phyloP scores from a whole-genome alignment of 2,329 filamentous ascomycete species.

The Cladosporium phlei region DNA sequence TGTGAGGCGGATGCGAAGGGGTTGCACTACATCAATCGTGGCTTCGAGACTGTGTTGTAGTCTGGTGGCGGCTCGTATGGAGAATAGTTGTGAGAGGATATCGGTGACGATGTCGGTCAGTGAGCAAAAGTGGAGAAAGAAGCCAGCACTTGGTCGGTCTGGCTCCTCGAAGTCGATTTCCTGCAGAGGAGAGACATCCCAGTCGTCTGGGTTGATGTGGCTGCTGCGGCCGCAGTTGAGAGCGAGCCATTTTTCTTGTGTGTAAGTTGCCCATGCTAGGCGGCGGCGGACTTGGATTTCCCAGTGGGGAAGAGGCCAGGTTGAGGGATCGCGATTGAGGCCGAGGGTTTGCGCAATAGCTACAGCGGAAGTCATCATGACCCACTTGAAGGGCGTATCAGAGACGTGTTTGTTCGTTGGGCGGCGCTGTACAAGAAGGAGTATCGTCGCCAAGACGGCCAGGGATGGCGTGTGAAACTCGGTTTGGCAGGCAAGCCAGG shows the following conservation, averaged over 20 bases:
- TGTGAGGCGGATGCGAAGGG: conserved; percentile 46
- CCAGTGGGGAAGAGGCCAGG: conserved; percentile 60
- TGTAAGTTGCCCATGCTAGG: conserved; percentile 60
- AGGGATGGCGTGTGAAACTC: conserved; percentile 30
- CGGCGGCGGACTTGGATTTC: conserved; percentile 58
- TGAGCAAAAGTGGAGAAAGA: conserved; percentile 50
- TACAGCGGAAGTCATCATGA: conserved; percentile 37
- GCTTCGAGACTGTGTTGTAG: conserved; percentile 43
- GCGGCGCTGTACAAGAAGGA: conserved; percentile 31
- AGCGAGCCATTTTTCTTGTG: conserved; percentile 61
- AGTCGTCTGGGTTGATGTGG: conserved; percentile 51
- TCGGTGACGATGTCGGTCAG: conserved; percentile 50
- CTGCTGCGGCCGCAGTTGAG: conserved; percentile 55
- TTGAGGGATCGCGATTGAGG: conserved; percentile 56
- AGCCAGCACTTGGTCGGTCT: conserved; percentile 22
- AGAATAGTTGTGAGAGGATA: conserved; percentile 41
- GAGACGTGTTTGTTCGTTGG: conserved; percentile 32
- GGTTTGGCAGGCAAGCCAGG: conserved; percentile 29
- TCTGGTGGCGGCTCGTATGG: conserved; percentile 27
- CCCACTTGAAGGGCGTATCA: conserved; percentile 33
- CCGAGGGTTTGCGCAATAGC: conserved; percentile 56
- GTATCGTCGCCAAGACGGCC: conserved; percentile 29
- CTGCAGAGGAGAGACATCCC: conserved; percentile 48
- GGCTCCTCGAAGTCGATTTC: conserved; percentile 41
- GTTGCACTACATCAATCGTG: conserved; percentile 46